Base-by-base conservation (phyloP, 2,329 filamentous ascomycete genomes). In the Penicillium aurantiogriseum region DNA sequence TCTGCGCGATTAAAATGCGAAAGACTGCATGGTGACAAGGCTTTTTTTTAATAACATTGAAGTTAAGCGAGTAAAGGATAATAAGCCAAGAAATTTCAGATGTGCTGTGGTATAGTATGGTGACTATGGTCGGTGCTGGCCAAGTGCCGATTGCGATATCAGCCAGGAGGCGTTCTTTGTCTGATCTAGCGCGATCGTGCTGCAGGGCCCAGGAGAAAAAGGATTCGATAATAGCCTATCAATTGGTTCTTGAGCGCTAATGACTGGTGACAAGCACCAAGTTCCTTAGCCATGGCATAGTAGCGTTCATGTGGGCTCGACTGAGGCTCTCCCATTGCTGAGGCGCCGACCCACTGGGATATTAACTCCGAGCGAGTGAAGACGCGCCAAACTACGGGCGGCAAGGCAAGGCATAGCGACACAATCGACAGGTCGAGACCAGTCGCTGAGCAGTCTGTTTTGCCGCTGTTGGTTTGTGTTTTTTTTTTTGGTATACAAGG, bases 401-500 rank as follows among this genome's bases (percentile, higher is more conserved):
- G 63, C 66, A 68, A 70, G 56, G 63, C 62, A 57, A 70, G 57
- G 63, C 62, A 57, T 45, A 62, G 63, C 60, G 5, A 51, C 58
- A 59, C 57, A 60, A 59, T 61, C 54, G 55, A 64, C 50, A 60
- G 58, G 48, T 56, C 50, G 46, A 54, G 54, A 54, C 48, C 43
- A 42, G 23, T 55, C 60, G 57, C 58, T 52, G 52, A 51, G 59
- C 62, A 53, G 51, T 57, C 46, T 25, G 45, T 53, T 59, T 69
- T 67, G 58, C 64, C 69, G 69, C 69, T 60, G 68, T 70, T 70
- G 67, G 66, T 51, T 57, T 60, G 64, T 44, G 47, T 58, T 39
- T 55, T 42, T 31, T 38, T 25, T 15, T 17, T 31, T 27, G 56
- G 5, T 9, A 31, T 23, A 27, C 13, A 35, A 52, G 4, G 33